phyloP scores from a whole-genome alignment of 2,329 filamentous ascomycete genomes.

The Neofusicoccum cordaticola region DNA sequence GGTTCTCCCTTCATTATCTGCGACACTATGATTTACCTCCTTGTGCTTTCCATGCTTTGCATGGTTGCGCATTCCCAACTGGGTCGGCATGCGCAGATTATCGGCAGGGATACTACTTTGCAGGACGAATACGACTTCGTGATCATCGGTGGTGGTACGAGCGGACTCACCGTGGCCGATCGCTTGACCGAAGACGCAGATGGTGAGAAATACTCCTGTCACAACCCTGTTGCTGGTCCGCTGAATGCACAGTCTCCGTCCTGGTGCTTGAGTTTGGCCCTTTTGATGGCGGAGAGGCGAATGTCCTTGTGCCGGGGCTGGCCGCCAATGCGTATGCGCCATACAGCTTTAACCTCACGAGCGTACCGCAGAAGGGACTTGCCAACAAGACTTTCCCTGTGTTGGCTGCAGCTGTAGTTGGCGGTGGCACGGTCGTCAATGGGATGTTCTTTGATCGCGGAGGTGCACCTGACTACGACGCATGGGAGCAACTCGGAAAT shows the following conservation, averaged over 20 bases:
- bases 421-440: conserved; percentile 38
- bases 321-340: neutral
- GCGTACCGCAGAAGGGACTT: conserved; percentile 32
- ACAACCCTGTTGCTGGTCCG: neutral
- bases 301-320: neutral
- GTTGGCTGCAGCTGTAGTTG: conserved; percentile 34
- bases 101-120: neutral
- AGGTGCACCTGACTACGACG: conserved; percentile 34
- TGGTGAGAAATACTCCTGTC: conserved; percentile 16
- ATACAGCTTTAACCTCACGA: conserved; percentile 40
- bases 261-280: conserved; percentile 31
- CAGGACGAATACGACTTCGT: conserved; percentile 10
- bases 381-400: conserved; percentile 41
- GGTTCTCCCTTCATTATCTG: neutral
- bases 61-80: neutral
- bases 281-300: conserved; percentile 25
- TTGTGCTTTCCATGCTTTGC: neutral
- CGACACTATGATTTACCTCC: neutral
- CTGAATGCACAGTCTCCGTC: conserved; percentile 12
- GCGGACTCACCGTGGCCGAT: conserved; percentile 13
- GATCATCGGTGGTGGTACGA: conserved; percentile 15
- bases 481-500: conserved; percentile 31
- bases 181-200: conserved; percentile 8
- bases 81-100: neutral
- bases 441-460: conserved; percentile 40